Conservation (phyloP, 2,329 filamentous ascomycete species). For the Claviceps quebecensis region DNA sequence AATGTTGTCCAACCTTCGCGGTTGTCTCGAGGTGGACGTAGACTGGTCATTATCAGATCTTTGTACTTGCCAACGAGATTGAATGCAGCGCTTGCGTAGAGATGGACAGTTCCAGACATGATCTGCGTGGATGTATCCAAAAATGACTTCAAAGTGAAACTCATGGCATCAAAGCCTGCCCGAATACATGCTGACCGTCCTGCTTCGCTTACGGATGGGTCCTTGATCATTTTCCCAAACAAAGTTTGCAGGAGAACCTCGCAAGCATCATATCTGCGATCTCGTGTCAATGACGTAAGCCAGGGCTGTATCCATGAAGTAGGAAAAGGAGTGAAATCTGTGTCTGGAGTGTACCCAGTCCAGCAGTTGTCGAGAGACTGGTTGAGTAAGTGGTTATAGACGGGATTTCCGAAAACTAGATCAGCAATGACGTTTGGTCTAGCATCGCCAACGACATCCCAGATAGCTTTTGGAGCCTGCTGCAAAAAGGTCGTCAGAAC, state of each 20-base stretch:
- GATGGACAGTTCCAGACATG: slow-evolving; percentile 38
- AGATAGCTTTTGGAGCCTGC: slow-evolving; percentile 68
- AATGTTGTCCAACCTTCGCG: slow-evolving; percentile 26
- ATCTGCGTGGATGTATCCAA: slow-evolving; percentile 29
- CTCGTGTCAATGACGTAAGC: slow-evolving; percentile 59
- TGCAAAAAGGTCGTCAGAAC: slow-evolving; percentile 58
- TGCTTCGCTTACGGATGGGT: slow-evolving; percentile 37
- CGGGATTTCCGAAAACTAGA: slow-evolving; percentile 61
- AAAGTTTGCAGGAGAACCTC: slow-evolving; percentile 65
- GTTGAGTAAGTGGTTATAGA: slow-evolving; percentile 45
- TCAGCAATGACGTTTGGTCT: slow-evolving; percentile 72
- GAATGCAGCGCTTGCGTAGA: slow-evolving; percentile 51
- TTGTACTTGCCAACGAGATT: slow-evolving; percentile 51
- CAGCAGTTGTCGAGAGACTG: slow-evolving; percentile 40
- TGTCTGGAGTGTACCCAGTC: slow-evolving; percentile 24
- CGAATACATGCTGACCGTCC: slow-evolving; percentile 49
- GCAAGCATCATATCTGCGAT: slow-evolving; percentile 66
- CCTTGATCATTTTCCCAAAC: slow-evolving; percentile 48
- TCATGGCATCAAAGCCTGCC: slow-evolving; percentile 48
- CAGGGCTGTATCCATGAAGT: slow-evolving; percentile 70
- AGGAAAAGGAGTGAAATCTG: slow-evolving; percentile 44
- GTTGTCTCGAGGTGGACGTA: slow-evolving; percentile 14
- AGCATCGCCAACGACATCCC: slow-evolving; percentile 74
- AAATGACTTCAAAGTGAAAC: slow-evolving; percentile 43
- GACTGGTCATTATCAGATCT: slow-evolving; percentile 36